Evolutionary conservation across 2,329 filamentous ascomycete species (phyloP).

Genomic region (Aspergillus vadensis): DNA sequence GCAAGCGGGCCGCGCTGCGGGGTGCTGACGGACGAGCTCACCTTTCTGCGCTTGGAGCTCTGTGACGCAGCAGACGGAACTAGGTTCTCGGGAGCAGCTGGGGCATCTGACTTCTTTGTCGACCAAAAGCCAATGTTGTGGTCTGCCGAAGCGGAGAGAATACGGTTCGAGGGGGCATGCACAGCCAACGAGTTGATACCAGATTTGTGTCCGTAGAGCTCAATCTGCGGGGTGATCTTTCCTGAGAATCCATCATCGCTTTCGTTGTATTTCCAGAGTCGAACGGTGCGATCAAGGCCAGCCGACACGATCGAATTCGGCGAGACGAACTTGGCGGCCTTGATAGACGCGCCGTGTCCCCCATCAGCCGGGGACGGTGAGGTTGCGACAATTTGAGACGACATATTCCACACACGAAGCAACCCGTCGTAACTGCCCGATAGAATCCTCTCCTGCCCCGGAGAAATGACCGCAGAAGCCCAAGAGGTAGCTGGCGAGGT

Average conservation of each 20-base stretch:
- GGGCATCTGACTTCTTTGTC: constrained; percentile 72
- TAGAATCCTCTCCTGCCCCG: constrained; percentile 72
- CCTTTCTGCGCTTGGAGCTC: constrained; percentile 75
- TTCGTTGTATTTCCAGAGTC: constrained; percentile 86
- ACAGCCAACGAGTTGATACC: constrained; percentile 74
- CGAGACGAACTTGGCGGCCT: constrained; percentile 80
- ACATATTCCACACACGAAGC: constrained; percentile 84
- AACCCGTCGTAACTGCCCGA: constrained; percentile 93
- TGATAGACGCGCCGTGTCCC: constrained; percentile 75
- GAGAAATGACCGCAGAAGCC: constrained; percentile 51
- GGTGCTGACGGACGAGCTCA: constrained; percentile 59
- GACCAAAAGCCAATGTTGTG: constrained; percentile 87
- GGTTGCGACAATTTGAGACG: constrained; percentile 79
- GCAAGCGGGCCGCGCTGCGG: constrained; percentile 77
- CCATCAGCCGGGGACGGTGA: constrained; percentile 67
- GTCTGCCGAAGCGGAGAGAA: constrained; percentile 85
- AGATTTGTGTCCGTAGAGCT: constrained; percentile 80
- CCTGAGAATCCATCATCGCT: constrained; percentile 61
- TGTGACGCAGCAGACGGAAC: constrained; percentile 66
- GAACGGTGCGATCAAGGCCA: constrained; percentile 79
- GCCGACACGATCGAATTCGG: constrained; percentile 77
- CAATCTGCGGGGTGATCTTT: constrained; percentile 70
- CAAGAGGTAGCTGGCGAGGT: constrained; percentile 64
- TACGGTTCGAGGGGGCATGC: constrained; percentile 70
- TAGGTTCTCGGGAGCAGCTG: constrained; percentile 69